Evolutionary conservation across 768 basidiomycete species (phyloP), one percentile per base, ranked within the genome.

Genomic region (Suillus occidentalis): DNA sequence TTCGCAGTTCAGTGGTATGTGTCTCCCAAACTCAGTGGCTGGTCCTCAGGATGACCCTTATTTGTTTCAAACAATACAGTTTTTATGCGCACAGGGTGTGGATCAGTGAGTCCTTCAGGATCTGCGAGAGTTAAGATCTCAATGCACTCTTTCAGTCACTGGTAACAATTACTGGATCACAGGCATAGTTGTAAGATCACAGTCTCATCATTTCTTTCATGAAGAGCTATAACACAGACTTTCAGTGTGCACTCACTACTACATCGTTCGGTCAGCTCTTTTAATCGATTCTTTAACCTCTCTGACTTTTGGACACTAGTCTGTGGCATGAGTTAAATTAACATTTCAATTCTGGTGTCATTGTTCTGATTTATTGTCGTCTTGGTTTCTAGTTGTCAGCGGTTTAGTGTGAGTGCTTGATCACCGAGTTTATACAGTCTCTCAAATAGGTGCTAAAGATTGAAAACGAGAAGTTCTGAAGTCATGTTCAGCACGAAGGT

Each of bases 21-120:
- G 16, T 28, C 25, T 40, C 39, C 39, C 8, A 4, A 7, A 36
- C 34, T 36, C 34, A 36, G 3, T 14, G 22, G n/a, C 16, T 40
- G 25, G 20, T 0, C 4, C 40, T 34, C 20, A 8, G 7, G 25
- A 34, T 36, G 43, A 40, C n/a, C 31, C 4, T 6, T 2, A 45
- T 25, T 40, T 67, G 6, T n/a, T 34, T 36, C 34, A 7, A 36
- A 55, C 20, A 6, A 55, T 6, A 43, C 45, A 74, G 72, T 60
- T 73, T 73, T 36, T 74, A 73, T n/a, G 61, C 63, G 22, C 67
- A 73, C 31, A 73, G 71, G 42, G 69, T 73, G 22, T 74, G 71
- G 70, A 72, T 71, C 65, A 73, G 72, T 73, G 47, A 45, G 72
- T 56, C n/a, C 6, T 12, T 49, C 4, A 28, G 28, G 43, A 28